Conservation (phyloP, 768 basidiomycete genomes). For the Amanita rubescens region DNA sequence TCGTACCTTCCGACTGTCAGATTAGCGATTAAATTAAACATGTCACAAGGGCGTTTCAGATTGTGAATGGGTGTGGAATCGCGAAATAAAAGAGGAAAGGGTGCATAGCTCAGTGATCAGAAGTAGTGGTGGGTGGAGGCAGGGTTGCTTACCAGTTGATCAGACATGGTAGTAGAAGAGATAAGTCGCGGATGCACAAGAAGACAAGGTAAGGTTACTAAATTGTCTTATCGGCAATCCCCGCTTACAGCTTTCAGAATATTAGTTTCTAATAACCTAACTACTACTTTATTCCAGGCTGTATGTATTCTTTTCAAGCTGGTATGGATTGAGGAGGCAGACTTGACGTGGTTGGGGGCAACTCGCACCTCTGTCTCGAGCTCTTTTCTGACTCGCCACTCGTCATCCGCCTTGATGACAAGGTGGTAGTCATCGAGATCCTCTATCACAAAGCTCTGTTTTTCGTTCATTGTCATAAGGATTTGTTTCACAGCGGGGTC, state of each 20-base stretch:
- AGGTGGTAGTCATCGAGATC: conserved; percentile 81
- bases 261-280: background rate
- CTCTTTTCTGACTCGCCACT: conserved; percentile 63
- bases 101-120: background rate
- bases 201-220: background rate
- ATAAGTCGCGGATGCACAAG: background rate
- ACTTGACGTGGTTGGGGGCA: background rate
- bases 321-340: background rate
- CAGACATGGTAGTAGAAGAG: conserved; percentile 6
- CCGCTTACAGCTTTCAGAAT: background rate
- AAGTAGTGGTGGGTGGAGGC: background rate
- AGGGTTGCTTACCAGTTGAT: conserved; percentile 3
- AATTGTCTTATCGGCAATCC: conserved; percentile 1
- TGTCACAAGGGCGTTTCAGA: too few species aligned
- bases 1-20: conserved; percentile 3
- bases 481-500: conserved; percentile 90
- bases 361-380: conserved; percentile 62
- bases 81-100: too few species aligned
- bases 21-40: too few species aligned
- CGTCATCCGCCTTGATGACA: conserved; percentile 77
- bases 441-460: conserved; percentile 74
- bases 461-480: conserved; percentile 75
- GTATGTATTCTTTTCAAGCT: conserved; percentile 87
- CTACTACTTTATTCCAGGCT: conserved; percentile 40
- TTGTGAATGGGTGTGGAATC: too few species aligned